Evolutionary conservation across 2,329 filamentous ascomycete species (phyloP).

Genomic region (Aspergillus sp.): DNA sequence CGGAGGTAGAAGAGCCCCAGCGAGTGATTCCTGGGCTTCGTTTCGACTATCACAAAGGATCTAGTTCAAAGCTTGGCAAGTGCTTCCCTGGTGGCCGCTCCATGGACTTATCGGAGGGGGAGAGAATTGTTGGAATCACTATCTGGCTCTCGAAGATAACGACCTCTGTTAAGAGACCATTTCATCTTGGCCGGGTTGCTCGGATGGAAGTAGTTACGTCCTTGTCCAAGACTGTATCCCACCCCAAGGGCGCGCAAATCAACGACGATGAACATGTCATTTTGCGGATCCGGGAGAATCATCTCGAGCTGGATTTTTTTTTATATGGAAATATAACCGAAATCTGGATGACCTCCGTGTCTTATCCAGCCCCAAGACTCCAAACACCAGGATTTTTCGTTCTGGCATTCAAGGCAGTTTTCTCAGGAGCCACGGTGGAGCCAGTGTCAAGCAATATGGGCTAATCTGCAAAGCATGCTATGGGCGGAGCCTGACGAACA

Average conservation of each 20-base stretch:
- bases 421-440: neutral
- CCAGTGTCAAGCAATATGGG: neutral
- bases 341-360: slow-evolving; percentile 1
- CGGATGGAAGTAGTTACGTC: neutral
- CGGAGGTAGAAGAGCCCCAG: neutral
- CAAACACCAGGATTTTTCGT: neutral
- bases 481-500: neutral
- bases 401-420: neutral
- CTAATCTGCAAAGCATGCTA: neutral
- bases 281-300: slow-evolving; percentile 3
- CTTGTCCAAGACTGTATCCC: neutral
- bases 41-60: slow-evolving; percentile 3
- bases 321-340: slow-evolving; percentile 10
- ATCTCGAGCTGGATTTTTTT: slow-evolving; percentile 7
- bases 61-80: slow-evolving; percentile 1
- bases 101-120: neutral
- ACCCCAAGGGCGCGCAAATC: neutral
- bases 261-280: neutral
- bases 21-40: slow-evolving; percentile 9
- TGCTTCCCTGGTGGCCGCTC: neutral
- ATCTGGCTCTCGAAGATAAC: neutral
- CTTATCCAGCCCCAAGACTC: neutral
- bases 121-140: slow-evolving; percentile 3
- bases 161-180: neutral
- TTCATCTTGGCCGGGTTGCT: slow-evolving; percentile 5